A percentile compares a stretch with the other conserved stretches of the same genome.
These are phyloP conservation scores for Starmerella ratchasimensis DNA, from an alignment of 805 yeast species.

Conservation along the genomic window DNA sequence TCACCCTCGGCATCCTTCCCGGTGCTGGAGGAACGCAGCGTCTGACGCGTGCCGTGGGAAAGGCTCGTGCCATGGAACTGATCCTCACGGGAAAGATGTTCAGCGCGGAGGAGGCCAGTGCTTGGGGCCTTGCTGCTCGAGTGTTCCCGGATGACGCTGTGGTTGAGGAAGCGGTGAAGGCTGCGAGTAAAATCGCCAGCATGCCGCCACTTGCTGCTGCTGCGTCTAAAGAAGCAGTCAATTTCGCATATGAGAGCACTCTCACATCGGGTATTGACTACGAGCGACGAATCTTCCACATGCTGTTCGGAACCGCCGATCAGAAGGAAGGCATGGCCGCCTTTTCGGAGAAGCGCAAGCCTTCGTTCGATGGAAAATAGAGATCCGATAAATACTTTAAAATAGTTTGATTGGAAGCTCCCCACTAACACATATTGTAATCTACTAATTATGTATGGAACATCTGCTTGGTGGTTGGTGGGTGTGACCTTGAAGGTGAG, in stretches of 20 bases:
- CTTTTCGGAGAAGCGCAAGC: conserved; percentile 34
- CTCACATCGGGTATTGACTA: conserved; percentile 31
- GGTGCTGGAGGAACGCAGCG: conserved; percentile 45
- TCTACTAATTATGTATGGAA: no score
- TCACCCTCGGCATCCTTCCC: conserved; percentile 38
- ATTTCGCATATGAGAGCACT: conserved; percentile 28
- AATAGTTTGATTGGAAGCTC: no score
- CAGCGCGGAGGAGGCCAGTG: conserved; percentile 33
- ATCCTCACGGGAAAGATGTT: conserved; percentile 36
- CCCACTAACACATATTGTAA: no score
- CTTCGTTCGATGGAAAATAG: conserved; percentile 27
- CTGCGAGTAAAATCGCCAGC: conserved; percentile 32
- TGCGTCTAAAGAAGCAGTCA: conserved; percentile 36
- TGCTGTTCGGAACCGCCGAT: conserved; percentile 34
- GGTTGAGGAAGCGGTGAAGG: conserved; percentile 32
- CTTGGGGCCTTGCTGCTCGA: conserved; percentile 37
- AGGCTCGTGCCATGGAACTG: conserved; percentile 37
- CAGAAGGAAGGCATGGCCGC: conserved; percentile 41
- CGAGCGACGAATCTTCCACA: conserved; percentile 36
- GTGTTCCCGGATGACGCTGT: conserved; percentile 30
- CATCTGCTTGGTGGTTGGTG: not conserved
- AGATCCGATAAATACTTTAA: not conserved
- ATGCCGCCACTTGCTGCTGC: conserved; percentile 33
- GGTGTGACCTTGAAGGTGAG: no score
- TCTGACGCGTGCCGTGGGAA: conserved; percentile 36